Evolutionary conservation across 139 green algal species (phyloP), one percentile per base, ranked within the genome.

Genomic region (Tetradesmus lagerheimii): DNA sequence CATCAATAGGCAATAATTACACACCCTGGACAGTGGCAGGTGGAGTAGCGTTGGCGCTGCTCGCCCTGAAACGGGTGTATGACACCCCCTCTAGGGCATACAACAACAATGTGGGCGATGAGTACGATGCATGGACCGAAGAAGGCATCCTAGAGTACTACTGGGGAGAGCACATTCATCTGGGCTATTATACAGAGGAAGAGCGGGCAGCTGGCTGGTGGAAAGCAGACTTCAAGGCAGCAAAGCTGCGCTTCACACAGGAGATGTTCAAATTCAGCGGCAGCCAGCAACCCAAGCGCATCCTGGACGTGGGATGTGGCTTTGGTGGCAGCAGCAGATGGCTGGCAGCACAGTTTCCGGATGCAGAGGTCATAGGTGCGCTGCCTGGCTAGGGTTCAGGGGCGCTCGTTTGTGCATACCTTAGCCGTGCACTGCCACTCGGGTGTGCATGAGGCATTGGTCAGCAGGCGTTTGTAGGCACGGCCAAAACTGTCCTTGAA

Each of bases 91-190:
- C 95, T 1, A 91, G 97, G 12, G 88, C 94, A 0, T 99, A 99
- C 89, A 87, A 97, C 62, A 92, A 91, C 80, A 99, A 98, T 66
- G 97, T 99, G 29, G 97, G 97, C 16, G 79, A 98, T 31, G 97
- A 98, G 89, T 99, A 99, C 86, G 96, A 99, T 88, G 94, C 95
- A 38, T 99, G 97, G 97, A 99, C 97, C 2, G 88, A 97, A 39
- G 96, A 98, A 90, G 96, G 96, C 86, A 93, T 98, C n/a, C 90
- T 98, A 31, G 96, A 98, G 89, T 95, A 97, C 90, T 98, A 98
- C 84, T 99, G 97, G 97, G 97, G 97, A 15, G 97, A 99, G 89
- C 97, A 99, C 93, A 99, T 99, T 85, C 97, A 99, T 85, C 88
- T 99, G 75, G 97, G 97, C 2, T 97, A 98, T 83, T 99, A 99